Base-by-base conservation (phyloP, 2,329 filamentous ascomycete genomes). In the Cadophora sp. region DNA sequence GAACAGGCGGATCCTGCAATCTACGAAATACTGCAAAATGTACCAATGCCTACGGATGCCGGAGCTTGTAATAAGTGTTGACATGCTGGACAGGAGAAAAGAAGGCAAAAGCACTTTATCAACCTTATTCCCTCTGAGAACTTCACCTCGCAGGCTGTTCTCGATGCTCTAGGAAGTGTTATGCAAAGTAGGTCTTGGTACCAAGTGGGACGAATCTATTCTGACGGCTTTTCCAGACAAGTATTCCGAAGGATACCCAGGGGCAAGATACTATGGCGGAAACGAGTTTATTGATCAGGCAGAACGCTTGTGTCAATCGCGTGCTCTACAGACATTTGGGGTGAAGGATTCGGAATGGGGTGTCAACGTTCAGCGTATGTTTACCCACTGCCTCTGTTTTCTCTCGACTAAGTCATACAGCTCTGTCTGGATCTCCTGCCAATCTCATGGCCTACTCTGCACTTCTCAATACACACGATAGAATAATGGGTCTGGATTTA, bases 201-300 rank as follows among this genome's bases (percentile, higher is more conserved):
- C 22, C 27, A 51, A 31, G 79, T 76, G 66, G 76, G 77, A 74
- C 77, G 77, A 73, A 76, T 80, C 72, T 79, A 77, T 70, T 79
- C 80, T 76, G 77, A 81, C 68, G 73, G 5, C 79, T 63, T 53
- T n/a, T 37, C 37, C 60, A 92, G 92, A 98, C 82, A 98, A 99
- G 81, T 99, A 99, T 83, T 98, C 96, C 0, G 96, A 99, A 81
- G 96, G 96, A 62, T 99, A 99, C 77, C 96, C 95, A 37, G 96
- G 96, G 66, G 95, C 95, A 69, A 87, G 95, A 78, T 98, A 98
- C 83, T 98, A 98, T 79, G 95, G 95, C 64, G 95, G 95, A 72
- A 98, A 98, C 80, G 92, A 97, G 81, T 94, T 94, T 80, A 98
- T 98, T 77, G 95, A 98, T 77, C 88, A 93, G 77, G 89, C 95